Percentiles rank a stretch among this genome's conserved stretches.
Evolutionary conservation across 805 yeast genomes (phyloP).

Genomic region (Lachancea nothofagi): DNA sequence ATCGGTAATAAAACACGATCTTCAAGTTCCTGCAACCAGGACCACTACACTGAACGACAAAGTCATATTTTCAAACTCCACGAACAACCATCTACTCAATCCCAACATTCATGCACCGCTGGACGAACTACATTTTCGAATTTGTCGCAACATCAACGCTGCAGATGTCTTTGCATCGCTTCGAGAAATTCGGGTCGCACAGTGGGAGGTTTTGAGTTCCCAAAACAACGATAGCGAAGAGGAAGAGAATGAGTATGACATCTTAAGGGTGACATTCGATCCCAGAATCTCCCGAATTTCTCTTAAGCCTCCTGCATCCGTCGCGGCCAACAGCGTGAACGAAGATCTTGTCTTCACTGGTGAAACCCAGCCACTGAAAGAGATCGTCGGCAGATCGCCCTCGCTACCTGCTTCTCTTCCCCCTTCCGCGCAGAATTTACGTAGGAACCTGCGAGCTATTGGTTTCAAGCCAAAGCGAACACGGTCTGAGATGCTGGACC

Average conservation of each 20-base stretch:
- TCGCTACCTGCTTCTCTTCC: constrained; percentile 15
- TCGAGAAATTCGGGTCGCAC: neutral
- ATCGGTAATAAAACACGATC: constrained; percentile 22
- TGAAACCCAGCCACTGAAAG: neutral
- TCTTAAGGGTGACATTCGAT: constrained; percentile 1
- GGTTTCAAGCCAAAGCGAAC: constrained; percentile 30
- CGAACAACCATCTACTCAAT: neutral
- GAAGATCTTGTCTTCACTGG: constrained; percentile 3
- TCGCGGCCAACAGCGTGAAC: neutral
- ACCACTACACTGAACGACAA: constrained; percentile 17
- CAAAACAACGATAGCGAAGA: constrained; percentile 10
- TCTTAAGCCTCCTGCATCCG: neutral
- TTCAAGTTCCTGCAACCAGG: constrained; percentile 33
- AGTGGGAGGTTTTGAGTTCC: neutral
- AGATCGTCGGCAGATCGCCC: neutral
- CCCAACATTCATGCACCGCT: no score
- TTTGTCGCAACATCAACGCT: neutral
- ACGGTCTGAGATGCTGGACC: constrained; percentile 26
- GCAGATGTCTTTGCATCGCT: neutral
- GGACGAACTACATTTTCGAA: neutral
- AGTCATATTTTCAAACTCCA: neutral
- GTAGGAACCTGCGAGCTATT: constrained; percentile 20
- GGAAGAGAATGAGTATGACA: constrained; percentile 3
- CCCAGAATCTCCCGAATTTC: neutral
- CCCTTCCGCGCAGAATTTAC: constrained; percentile 21